A percentile compares a stretch with the other conserved stretches of the same genome.
These are phyloP conservation scores for Populus hybrid DNA, from an alignment of 441 rosid genomes.

Conservation along the genomic window DNA sequence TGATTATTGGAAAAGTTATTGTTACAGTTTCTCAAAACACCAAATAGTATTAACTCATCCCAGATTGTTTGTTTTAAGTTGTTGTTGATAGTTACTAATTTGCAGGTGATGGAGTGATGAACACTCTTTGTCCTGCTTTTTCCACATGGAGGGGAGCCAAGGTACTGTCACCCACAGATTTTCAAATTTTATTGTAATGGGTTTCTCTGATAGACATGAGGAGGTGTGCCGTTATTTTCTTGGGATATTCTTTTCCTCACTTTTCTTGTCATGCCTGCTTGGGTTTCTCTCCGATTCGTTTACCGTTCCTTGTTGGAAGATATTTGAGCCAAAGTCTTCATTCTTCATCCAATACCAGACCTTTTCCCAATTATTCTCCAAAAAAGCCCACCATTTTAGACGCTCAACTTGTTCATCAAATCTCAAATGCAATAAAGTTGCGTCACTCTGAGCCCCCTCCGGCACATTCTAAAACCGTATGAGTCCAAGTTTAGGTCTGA, in stretches of 20 bases:
- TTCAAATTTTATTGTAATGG: slow-evolving; percentile 38
- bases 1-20: too few species aligned
- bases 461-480: slow-evolving; percentile 55
- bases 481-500: slow-evolving; percentile 70
- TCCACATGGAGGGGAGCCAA: slow-evolving; percentile 28
- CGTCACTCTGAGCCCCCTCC: slow-evolving; percentile 61
- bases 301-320: slow-evolving; percentile 23
- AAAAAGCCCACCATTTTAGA: slow-evolving; percentile 68
- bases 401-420: slow-evolving; percentile 65
- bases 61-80: slow-evolving; percentile 3
- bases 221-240: slow-evolving; percentile 34
- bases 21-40: not conserved
- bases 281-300: slow-evolving; percentile 18
- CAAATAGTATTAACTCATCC: not conserved
- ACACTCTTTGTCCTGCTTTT: slow-evolving; percentile 23
- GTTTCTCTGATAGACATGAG: slow-evolving; percentile 44
- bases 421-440: slow-evolving; percentile 61
- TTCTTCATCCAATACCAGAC: slow-evolving; percentile 42
- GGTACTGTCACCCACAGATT: slow-evolving; percentile 9
- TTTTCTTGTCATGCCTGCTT: slow-evolving; percentile 20
- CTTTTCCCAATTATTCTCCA: slow-evolving; percentile 82
- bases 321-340: slow-evolving; percentile 30
- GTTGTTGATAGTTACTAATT: slow-evolving; percentile 12
- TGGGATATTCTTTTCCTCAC: slow-evolving; percentile 28
- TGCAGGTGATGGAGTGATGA: slow-evolving; percentile 41